These are phyloP conservation scores for Ehretia macrophylla DNA, from an alignment of 257 asterid species.

Conservation along the genomic window DNA sequence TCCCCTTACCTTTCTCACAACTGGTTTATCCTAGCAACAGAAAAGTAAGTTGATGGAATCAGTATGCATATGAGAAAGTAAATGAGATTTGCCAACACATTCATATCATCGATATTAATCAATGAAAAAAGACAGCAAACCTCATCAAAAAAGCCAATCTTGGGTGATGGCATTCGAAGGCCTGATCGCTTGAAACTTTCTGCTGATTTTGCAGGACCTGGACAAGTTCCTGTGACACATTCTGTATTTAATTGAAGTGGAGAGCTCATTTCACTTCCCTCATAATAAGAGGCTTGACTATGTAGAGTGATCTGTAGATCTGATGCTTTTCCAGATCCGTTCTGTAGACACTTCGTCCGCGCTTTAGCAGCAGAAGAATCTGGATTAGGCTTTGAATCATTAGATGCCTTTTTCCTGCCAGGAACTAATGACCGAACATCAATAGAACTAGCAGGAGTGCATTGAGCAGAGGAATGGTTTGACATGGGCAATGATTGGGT, in stretches of 20 bases:
- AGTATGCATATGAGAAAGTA: neutral
- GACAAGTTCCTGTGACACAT: neutral
- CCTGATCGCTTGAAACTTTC: conserved; percentile 36
- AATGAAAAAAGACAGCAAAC: conserved; percentile 16
- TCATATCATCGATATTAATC: too few relatives aligned
- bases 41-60: neutral
- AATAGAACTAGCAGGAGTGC: conserved; percentile 14
- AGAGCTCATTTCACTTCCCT: conserved; percentile 10
- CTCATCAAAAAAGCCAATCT: conserved; percentile 56
- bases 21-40: conserved; percentile 14
- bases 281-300: conserved; percentile 3
- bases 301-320: conserved; percentile 1
- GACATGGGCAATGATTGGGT: conserved; percentile 7
- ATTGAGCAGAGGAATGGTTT: neutral
- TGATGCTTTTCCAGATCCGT: conserved; percentile 18
- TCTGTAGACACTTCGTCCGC: neutral
- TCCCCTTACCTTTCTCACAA: neutral
- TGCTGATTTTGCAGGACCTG: conserved; percentile 14
- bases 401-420: conserved; percentile 14
- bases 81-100: neutral
- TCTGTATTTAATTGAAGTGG: conserved; percentile 1
- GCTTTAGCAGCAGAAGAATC: neutral
- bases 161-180: conserved; percentile 62
- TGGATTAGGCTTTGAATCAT: conserved; percentile 3
- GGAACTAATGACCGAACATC: conserved; percentile 4